A percentile compares a stretch with the other conserved stretches of the same genome.
Conservation (phyloP, 1,284 basidiomycete species). For the Puccinia hordei region DNA sequence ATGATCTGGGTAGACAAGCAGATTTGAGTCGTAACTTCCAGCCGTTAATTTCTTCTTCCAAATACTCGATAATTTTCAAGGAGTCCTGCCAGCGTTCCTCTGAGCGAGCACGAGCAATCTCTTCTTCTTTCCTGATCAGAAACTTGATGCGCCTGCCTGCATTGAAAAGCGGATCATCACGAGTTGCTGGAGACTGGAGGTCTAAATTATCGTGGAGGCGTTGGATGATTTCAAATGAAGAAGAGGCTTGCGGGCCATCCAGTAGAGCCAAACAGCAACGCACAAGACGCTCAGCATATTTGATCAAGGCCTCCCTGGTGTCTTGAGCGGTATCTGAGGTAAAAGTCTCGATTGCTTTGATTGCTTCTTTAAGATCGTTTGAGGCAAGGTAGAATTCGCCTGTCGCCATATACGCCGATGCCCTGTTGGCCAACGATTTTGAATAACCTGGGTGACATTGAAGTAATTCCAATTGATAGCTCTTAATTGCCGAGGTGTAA, state of each 20-base stretch:
- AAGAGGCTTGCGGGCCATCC: neutral
- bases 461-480: neutral
- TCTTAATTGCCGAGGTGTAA: slow-evolving; percentile 5
- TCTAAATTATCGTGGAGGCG: neutral
- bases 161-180: neutral
- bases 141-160: neutral
- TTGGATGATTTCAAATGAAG: neutral
- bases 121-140: neutral
- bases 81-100: neutral
- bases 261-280: slow-evolving; percentile 37
- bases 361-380: neutral
- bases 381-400: neutral
- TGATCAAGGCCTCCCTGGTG: slow-evolving; percentile 1
- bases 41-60: neutral
- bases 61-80: neutral
- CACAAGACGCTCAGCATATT: slow-evolving; percentile 20
- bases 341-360: neutral
- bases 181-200: neutral
- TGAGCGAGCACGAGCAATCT: neutral
- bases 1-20: slow-evolving; percentile 20
- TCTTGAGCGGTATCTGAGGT: neutral
- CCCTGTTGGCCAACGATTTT: slow-evolving; percentile 29
- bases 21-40: slow-evolving; percentile 12
- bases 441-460: slow-evolving; percentile 33
- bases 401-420: slow-evolving; percentile 31